A percentile compares a stretch with the other conserved stretches of the same genome.
These are phyloP conservation scores for Lentinula boryana DNA, from an alignment of 768 basidiomycete genomes.

Conservation along the genomic window DNA sequence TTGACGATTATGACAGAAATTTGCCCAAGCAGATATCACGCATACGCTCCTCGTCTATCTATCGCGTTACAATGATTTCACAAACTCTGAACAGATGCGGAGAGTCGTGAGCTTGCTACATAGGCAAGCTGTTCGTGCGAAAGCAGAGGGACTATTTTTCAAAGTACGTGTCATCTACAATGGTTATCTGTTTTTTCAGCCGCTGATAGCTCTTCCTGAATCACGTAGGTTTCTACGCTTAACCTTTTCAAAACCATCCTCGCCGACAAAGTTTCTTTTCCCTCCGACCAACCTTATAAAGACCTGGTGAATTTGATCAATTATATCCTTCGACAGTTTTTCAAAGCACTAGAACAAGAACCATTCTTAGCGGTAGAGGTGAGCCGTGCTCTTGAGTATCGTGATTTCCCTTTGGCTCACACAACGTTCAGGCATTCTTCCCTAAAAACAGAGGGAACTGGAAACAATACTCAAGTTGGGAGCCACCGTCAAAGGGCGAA, in stretches of 20 bases:
- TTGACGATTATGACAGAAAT: conserved; percentile 54
- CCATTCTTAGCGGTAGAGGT: conserved; percentile 89
- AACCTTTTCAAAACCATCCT: conserved; percentile 85
- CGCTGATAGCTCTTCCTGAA: neutral
- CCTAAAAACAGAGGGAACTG: conserved; percentile 84
- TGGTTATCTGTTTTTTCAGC: neutral
- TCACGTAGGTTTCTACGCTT: conserved; percentile 80
- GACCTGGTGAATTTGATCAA: conserved; percentile 83
- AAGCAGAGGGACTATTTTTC: conserved; percentile 94
- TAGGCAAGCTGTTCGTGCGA: conserved; percentile 83
- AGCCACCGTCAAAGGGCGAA: conserved; percentile 35
- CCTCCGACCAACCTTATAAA: conserved; percentile 71
- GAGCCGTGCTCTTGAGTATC: conserved; percentile 18
- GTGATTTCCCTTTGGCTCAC: neutral
- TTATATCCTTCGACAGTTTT: conserved; percentile 87
- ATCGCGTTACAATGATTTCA: conserved; percentile 77
- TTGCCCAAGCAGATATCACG: conserved; percentile 81
- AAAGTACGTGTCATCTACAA: conserved; percentile 51
- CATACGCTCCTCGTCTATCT: conserved; percentile 82
- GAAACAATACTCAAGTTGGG: conserved; percentile 80
- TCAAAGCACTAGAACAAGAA: conserved; percentile 83
- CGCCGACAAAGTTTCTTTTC: conserved; percentile 72
- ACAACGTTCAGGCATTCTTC: conserved; percentile 63
- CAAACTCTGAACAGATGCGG: conserved; percentile 77
- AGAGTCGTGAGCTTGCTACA: conserved; percentile 86